A percentile compares a stretch with the other conserved stretches of the same genome.
phyloP scores from a whole-genome alignment of 495 filamentous ascomycete species.

The Hyaloscypha hepaticicola region DNA sequence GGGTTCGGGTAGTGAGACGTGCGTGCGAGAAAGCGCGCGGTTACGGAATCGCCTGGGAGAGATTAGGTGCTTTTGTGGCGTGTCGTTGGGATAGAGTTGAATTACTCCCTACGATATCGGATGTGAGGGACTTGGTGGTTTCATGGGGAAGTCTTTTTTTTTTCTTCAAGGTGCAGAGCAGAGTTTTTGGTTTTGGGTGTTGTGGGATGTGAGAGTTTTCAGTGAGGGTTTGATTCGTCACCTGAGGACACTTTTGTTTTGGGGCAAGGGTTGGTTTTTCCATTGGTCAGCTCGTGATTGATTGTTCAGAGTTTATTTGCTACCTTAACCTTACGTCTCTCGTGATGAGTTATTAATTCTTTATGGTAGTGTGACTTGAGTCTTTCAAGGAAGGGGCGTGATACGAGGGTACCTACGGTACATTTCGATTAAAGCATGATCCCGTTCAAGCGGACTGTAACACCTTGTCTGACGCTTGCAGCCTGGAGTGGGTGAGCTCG shows the following conservation, averaged over 20 bases:
- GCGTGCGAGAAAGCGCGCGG: constrained; percentile 8
- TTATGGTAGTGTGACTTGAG: background rate
- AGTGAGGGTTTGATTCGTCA: background rate
- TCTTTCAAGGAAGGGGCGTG: background rate
- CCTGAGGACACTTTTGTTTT: constrained; percentile 6
- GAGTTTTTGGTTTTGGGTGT: background rate
- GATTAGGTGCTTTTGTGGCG: background rate
- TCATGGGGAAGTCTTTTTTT: background rate
- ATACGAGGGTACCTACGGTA: constrained; percentile 3
- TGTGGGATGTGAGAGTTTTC: background rate
- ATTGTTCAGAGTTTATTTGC: constrained; percentile 8
- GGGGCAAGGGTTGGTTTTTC: background rate
- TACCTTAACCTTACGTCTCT: background rate
- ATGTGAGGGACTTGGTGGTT: constrained; percentile 1
- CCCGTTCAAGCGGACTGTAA: constrained; percentile 8
- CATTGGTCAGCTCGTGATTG: constrained; percentile 5
- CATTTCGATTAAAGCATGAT: constrained; percentile 6
- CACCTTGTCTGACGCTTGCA: constrained; percentile 19
- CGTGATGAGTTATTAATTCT: background rate
- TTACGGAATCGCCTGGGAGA: constrained; percentile 10
- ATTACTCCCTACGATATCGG: background rate
- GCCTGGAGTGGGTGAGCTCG: constrained; percentile 15
- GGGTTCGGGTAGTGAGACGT: constrained; percentile 4
- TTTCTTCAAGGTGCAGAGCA: background rate
- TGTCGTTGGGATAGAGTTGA: constrained; percentile 4